Evolutionary conservation across 202 grass and related monocot genomes (phyloP).

Genomic region (Eragrostis tef): DNA sequence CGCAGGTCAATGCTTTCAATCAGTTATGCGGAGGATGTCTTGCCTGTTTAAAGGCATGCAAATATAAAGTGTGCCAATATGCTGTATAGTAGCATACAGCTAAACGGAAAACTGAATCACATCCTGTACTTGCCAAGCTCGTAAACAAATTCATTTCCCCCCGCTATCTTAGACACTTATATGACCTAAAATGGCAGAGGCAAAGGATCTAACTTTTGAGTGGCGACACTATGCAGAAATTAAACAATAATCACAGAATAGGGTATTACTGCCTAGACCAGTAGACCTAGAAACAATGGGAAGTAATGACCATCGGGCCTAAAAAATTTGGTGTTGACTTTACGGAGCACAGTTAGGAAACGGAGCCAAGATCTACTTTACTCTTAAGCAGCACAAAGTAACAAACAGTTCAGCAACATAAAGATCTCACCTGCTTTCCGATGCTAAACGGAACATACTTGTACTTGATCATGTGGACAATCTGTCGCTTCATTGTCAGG

Average conservation of each 20-base stretch:
- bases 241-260: neutral
- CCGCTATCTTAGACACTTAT: neutral
- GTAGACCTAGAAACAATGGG: neutral
- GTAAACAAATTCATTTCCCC: constrained; percentile 14
- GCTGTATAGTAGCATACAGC: neutral
- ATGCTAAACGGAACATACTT: constrained; percentile 82
- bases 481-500: constrained; percentile 88
- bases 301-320: neutral
- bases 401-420: constrained; percentile 8
- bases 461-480: constrained; percentile 88
- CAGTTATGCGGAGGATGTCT: neutral
- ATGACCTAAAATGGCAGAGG: neutral
- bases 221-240: neutral
- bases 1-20: neutral
- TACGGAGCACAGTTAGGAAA: neutral
- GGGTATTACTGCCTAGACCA: constrained; percentile 11
- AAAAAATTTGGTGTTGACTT: constrained; percentile 16
- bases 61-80: too few relatives aligned
- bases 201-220: constrained; percentile 2
- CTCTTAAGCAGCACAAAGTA: neutral
- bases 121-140: neutral
- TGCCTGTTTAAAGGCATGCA: constrained; percentile 2
- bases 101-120: neutral
- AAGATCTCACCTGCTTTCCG: constrained; percentile 74
- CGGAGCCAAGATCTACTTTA: neutral